Percentiles rank a stretch among this genome's conserved stretches.
These are phyloP conservation scores for Candida boidinii DNA, from an alignment of 805 yeast genomes.

Conservation along the genomic window DNA sequence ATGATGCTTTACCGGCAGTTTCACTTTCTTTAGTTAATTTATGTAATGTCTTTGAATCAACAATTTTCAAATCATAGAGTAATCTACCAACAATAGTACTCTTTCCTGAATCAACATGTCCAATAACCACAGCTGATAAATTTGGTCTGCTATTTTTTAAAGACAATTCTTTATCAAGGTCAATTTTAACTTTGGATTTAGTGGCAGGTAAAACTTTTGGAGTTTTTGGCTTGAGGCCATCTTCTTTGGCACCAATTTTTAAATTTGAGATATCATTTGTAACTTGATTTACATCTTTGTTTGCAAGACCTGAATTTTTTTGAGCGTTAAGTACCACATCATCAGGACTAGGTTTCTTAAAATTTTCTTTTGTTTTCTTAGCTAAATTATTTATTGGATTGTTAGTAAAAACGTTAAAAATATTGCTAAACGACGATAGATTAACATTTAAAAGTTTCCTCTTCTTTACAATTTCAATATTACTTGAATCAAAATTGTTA, in stretches of 20 bases:
- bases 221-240: slow-evolving; percentile 2
- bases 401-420: slow-evolving; percentile 29
- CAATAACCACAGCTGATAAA: slow-evolving; percentile 70
- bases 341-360: slow-evolving; percentile 74
- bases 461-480: too few species aligned
- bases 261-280: slow-evolving; percentile 17
- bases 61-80: slow-evolving; percentile 56
- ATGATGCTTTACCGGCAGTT: slow-evolving; percentile 64
- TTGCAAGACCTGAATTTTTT: slow-evolving; percentile 21
- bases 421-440: slow-evolving; percentile 3
- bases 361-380: slow-evolving; percentile 41
- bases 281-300: slow-evolving; percentile 15
- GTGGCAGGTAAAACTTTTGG: slow-evolving; percentile 18
- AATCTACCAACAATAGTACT: slow-evolving; percentile 73
- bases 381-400: slow-evolving; percentile 22
- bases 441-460: too few species aligned
- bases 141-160: slow-evolving; percentile 38
- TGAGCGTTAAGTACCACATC: slow-evolving; percentile 60
- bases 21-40: slow-evolving; percentile 59
- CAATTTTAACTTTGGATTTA: slow-evolving; percentile 35
- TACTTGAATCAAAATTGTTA: too few species aligned
- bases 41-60: slow-evolving; percentile 55
- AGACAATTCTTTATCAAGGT: slow-evolving; percentile 31
- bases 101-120: slow-evolving; percentile 84
- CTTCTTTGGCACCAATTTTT: slow-evolving; percentile 8